Evolutionary conservation across 2,329 filamentous ascomycete species (phyloP).

Genomic region (Colletotrichum brevisporum): DNA sequence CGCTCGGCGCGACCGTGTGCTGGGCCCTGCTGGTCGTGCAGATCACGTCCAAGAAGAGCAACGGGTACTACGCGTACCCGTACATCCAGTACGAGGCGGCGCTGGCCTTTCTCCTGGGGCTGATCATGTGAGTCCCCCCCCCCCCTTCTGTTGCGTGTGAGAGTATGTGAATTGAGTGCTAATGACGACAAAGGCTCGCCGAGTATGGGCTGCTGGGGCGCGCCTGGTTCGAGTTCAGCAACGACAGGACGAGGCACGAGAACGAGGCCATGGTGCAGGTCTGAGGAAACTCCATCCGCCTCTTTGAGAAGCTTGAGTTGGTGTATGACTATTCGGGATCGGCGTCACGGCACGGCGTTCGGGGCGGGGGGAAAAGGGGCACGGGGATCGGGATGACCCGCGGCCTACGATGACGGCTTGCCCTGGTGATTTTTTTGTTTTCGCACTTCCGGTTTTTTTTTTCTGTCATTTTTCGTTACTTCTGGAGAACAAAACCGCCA

Average conservation of each 20-base stretch:
- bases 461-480: neutral
- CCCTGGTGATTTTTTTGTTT: neutral
- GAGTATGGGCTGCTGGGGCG: constrained; percentile 36
- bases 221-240: constrained; percentile 40
- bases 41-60: constrained; percentile 37
- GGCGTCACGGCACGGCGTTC: constrained; percentile 18
- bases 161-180: too few species aligned
- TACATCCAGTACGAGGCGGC: constrained; percentile 42
- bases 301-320: neutral
- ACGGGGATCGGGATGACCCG: neutral
- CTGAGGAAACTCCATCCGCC: neutral
- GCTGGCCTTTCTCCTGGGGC: constrained; percentile 35
- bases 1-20: constrained; percentile 39
- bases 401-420: neutral
- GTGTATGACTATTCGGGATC: neutral
- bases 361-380: neutral
- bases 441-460: too few species aligned
- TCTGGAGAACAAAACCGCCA: neutral
- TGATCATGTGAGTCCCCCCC: constrained; percentile 41
- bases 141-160: too few species aligned
- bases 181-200: too few species aligned
- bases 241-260: constrained; percentile 27
- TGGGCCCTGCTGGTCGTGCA: constrained; percentile 40
- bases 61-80: constrained; percentile 38
- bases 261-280: constrained; percentile 35